A percentile compares a stretch with the other conserved stretches of the same genome.
These are phyloP conservation scores for Phytopythium oedochilum DNA, from an alignment of 352 stramenopile genomes.

Conservation along the genomic window DNA sequence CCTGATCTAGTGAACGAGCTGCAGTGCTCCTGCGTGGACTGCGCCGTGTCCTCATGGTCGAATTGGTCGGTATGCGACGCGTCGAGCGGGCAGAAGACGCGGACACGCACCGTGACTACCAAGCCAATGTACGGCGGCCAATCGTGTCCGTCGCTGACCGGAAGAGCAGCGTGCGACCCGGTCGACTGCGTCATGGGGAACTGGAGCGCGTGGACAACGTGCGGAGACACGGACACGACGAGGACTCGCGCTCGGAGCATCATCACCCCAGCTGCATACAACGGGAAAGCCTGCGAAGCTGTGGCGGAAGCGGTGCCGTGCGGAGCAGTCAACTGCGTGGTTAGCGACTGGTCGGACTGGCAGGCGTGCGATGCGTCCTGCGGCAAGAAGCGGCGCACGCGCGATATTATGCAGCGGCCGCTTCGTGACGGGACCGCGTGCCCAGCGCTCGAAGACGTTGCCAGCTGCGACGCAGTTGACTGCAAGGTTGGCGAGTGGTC, in stretches of 20 bases:
- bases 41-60: conserved; percentile 28
- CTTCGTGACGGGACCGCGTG: conserved; percentile 28
- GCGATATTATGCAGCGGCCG: conserved; percentile 23
- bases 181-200: conserved; percentile 35
- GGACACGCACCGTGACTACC: conserved; percentile 15
- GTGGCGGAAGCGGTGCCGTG: conserved; percentile 35
- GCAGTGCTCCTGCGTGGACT: conserved; percentile 46
- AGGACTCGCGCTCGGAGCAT: conserved; percentile 29
- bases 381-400: conserved; percentile 34
- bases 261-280: conserved; percentile 25
- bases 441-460: conserved; percentile 26
- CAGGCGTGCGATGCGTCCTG: conserved; percentile 29
- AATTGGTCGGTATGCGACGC: conserved; percentile 28
- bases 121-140: conserved; percentile 31
- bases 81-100: conserved; percentile 32
- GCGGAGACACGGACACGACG: conserved; percentile 16
- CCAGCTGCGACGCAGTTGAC: conserved; percentile 33
- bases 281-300: conserved; percentile 21
- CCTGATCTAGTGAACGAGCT: conserved; percentile 40
- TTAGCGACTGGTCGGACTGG: conserved; percentile 39
- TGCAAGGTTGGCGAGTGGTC: conserved; percentile 36
- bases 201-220: conserved; percentile 32
- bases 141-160: conserved; percentile 17
- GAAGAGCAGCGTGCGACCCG: conserved; percentile 30
- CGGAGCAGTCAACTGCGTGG: conserved; percentile 38